phyloP scores from a whole-genome alignment of 805 yeast species.

The Suhomyces sp. region DNA sequence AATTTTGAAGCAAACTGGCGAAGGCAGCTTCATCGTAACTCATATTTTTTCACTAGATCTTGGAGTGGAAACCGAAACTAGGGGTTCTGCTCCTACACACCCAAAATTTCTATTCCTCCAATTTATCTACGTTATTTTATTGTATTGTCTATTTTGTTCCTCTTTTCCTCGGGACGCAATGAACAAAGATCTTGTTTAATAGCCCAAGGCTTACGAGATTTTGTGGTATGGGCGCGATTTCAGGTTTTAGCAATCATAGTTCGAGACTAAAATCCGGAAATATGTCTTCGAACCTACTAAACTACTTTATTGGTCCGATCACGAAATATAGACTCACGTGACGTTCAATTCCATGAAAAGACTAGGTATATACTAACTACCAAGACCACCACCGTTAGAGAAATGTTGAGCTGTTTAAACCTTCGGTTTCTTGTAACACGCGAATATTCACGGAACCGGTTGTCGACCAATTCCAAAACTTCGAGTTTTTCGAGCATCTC shows the following conservation, averaged over 20 bases:
- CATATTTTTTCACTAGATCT: neutral
- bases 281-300: neutral
- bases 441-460: slow-evolving; percentile 26
- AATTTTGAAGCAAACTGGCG: neutral
- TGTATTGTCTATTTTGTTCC: neutral
- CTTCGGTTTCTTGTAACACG: slow-evolving; percentile 22
- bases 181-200: neutral
- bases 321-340: neutral
- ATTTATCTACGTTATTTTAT: neutral
- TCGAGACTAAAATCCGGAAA: neutral
- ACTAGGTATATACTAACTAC: slow-evolving; percentile 15
- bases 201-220: neutral
- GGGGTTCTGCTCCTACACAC: neutral
- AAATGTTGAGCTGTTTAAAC: slow-evolving; percentile 26
- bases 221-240: neutral
- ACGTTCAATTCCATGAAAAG: neutral
- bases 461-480: slow-evolving; percentile 30
- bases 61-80: neutral
- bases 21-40: neutral
- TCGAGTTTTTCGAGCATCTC: slow-evolving; percentile 28
- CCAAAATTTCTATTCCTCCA: neutral
- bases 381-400: slow-evolving; percentile 16
- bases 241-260: neutral
- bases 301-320: neutral
- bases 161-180: neutral